A percentile compares a stretch with the other conserved stretches of the same genome.
Conservation (phyloP, 495 filamentous ascomycete species). For the Daldinia concentrica region DNA sequence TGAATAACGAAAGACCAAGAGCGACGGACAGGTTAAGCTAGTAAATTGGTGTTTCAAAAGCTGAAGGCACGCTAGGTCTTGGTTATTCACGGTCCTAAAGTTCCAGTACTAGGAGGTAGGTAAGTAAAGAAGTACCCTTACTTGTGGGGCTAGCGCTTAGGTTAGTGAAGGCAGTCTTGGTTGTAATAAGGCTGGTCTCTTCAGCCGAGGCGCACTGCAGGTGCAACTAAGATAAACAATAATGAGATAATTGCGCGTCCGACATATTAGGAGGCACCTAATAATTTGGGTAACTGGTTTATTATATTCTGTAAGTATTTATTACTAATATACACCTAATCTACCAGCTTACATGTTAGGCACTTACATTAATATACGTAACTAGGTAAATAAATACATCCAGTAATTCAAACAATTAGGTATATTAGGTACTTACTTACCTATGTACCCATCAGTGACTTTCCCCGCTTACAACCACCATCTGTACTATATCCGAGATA, state of each 20-base stretch:
- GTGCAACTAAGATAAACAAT: not conserved
- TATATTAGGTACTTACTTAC: not conserved
- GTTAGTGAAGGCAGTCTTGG: conserved; percentile 3
- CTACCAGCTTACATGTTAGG: too few relatives aligned
- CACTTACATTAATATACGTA: too few relatives aligned
- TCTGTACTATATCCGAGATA: not conserved
- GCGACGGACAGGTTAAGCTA: conserved; percentile 30
- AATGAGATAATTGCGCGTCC: not conserved
- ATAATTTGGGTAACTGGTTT: not conserved
- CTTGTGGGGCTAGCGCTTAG: conserved; percentile 4
- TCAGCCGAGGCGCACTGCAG: conserved; percentile 35
- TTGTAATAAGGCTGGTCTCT: conserved; percentile 32
- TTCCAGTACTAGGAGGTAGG: not conserved
- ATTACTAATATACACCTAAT: not conserved
- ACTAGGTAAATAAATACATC: too few relatives aligned
- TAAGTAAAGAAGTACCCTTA: not conserved
- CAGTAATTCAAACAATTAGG: not conserved
- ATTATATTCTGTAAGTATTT: not conserved
- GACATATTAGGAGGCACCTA: not conserved
- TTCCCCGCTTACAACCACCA: not conserved
- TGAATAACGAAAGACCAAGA: conserved; percentile 24
- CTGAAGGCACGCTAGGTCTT: conserved; percentile 21
- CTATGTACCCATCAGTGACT: conserved; percentile 1
- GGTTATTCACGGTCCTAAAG: conserved; percentile 23
- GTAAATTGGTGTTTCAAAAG: conserved; percentile 35